Evolutionary conservation across 169 alveolate genomes (phyloP).

Genomic region (Cryptosporidium muris): DNA sequence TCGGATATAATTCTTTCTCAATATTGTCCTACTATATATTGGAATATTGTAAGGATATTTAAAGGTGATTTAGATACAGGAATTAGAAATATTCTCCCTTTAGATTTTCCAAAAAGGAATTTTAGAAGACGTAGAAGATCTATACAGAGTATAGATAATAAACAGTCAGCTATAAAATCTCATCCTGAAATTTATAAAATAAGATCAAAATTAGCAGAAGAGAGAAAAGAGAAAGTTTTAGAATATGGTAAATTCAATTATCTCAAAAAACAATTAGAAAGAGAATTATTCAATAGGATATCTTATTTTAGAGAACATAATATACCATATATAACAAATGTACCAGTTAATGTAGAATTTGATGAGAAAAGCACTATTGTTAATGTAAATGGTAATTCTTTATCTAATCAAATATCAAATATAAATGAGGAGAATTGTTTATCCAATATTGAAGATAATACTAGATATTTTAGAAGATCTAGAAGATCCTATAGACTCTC

Average conservation of each 20-base stretch:
- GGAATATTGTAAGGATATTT: slow-evolving; percentile 31
- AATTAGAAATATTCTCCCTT: neutral
- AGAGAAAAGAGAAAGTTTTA: neutral
- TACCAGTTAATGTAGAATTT: neutral
- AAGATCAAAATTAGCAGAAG: too few relatives aligned
- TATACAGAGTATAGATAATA: neutral
- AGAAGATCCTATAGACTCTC: slow-evolving; percentile 47
- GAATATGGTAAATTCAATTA: neutral
- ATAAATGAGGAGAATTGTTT: neutral
- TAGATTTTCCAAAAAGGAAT: neutral
- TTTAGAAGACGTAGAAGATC: slow-evolving; percentile 8
- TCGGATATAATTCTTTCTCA: slow-evolving; percentile 2
- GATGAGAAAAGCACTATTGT: neutral
- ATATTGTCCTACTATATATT: slow-evolving; percentile 22
- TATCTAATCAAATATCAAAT: neutral
- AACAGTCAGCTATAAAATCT: neutral
- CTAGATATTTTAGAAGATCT: neutral
- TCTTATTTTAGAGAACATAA: slow-evolving; percentile 20
- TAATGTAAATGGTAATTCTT: neutral
- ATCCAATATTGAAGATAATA: neutral
- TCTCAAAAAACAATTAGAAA: slow-evolving; percentile 8
- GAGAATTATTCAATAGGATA: slow-evolving; percentile 1
- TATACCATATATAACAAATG: slow-evolving; percentile 8
- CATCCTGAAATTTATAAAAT: too few relatives aligned
- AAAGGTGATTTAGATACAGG: slow-evolving; percentile 21